Evolutionary conservation across 805 yeast genomes (phyloP).

Genomic region (Candida chauliodis): DNA sequence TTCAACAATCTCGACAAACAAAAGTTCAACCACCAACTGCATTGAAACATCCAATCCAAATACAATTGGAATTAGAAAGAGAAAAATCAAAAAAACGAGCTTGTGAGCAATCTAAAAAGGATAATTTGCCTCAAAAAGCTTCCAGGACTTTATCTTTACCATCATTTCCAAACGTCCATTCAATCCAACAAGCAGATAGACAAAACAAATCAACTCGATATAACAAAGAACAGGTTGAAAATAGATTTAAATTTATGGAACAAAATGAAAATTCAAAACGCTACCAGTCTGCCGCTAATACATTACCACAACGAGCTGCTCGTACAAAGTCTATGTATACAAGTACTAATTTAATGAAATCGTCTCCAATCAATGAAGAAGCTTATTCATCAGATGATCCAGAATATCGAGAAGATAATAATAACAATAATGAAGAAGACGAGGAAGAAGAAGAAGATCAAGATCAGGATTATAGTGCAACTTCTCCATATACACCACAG

Average conservation of each 20-base stretch:
- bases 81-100: conserved; percentile 5
- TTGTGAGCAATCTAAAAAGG: background rate
- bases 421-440: conserved; percentile 13
- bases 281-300: conserved; percentile 7
- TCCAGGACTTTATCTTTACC: conserved; percentile 44
- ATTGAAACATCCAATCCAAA: conserved; percentile 3
- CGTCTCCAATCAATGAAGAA: conserved; percentile 43
- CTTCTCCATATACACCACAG: conserved; percentile 40
- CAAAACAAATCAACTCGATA: conserved; percentile 34
- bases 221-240: conserved; percentile 39
- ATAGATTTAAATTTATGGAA: conserved; percentile 37
- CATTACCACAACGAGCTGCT: conserved; percentile 35
- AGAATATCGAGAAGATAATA: conserved; percentile 23
- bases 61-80: conserved; percentile 1
- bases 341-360: conserved; percentile 27
- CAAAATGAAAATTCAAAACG: conserved; percentile 26
- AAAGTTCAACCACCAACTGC: background rate
- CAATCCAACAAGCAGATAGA: conserved; percentile 41
- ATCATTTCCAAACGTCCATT: conserved; percentile 35
- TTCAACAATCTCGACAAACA: conserved; percentile 12
- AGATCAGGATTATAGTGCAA: conserved; percentile 23
- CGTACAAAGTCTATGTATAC: conserved; percentile 42
- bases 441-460: conserved; percentile 27
- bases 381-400: conserved; percentile 32
- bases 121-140: conserved; percentile 29